These are phyloP conservation scores for Blastobotrys proliferans DNA, from an alignment of 1,139 yeast species.

Conservation along the genomic window DNA sequence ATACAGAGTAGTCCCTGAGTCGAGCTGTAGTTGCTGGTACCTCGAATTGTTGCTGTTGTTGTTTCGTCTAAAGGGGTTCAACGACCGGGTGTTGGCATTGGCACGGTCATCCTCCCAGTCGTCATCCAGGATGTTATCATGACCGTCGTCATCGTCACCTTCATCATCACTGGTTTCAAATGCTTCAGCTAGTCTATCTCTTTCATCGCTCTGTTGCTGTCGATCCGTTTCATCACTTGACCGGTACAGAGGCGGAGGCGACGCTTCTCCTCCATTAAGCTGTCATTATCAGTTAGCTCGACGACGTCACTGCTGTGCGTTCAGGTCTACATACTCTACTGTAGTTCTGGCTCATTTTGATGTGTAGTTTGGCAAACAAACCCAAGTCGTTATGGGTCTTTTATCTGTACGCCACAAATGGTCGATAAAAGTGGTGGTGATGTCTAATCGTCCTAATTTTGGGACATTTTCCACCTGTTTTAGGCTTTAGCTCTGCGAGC, in stretches of 20 bases:
- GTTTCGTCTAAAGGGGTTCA: conserved; percentile 8
- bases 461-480: too few relatives aligned
- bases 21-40: neutral
- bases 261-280: conserved; percentile 1
- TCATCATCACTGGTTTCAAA: conserved; percentile 23
- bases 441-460: too few relatives aligned
- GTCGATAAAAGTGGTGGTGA: too few relatives aligned
- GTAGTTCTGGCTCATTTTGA: conserved; percentile 12
- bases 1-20: too few relatives aligned
- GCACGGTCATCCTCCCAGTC: conserved; percentile 26
- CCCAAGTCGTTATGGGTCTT: too few relatives aligned
- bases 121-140: conserved; percentile 7
- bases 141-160: conserved; percentile 17
- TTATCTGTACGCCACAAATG: too few relatives aligned
- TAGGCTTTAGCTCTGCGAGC: too few relatives aligned
- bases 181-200: conserved; percentile 25
- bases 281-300: neutral
- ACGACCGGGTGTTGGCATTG: conserved; percentile 1
- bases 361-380: too few relatives aligned
- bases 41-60: neutral
- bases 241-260: conserved; percentile 12
- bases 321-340: conserved; percentile 10
- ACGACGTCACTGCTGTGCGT: too few relatives aligned
- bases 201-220: conserved; percentile 7
- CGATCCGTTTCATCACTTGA: conserved; percentile 3